Conservation (phyloP, 2,329 filamentous ascomycete species). For the Diaporthe nobilis region DNA sequence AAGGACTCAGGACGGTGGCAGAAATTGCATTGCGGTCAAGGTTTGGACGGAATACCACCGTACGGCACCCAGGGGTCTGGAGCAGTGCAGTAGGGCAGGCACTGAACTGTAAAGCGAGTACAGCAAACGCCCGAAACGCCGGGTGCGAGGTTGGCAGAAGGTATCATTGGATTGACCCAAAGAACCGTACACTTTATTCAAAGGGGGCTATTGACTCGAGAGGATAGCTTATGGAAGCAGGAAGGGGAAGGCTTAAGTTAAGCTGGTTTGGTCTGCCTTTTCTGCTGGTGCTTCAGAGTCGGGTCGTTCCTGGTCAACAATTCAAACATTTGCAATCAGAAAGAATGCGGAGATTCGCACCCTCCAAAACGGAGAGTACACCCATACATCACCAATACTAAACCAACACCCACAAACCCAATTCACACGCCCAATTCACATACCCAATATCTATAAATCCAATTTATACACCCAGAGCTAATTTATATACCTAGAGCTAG, state of each 20-base stretch:
- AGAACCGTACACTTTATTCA: neutral
- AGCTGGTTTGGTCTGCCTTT: neutral
- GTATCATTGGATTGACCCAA: neutral
- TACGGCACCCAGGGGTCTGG: neutral
- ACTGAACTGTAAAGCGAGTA: too few relatives aligned
- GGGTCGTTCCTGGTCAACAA: neutral
- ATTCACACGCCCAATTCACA: too few relatives aligned
- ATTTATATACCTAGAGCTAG: too few relatives aligned
- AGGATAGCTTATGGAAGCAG: neutral
- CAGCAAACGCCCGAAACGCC: neutral
- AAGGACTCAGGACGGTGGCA: neutral
- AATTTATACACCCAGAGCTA: too few relatives aligned
- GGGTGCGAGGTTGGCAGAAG: neutral
- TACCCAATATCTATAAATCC: too few relatives aligned
- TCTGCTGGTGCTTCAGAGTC: neutral
- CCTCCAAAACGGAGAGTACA: too few relatives aligned
- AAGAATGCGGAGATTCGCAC: too few relatives aligned
- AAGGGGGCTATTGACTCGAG: too few relatives aligned
- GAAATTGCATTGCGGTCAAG: neutral
- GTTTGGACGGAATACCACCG: conserved; percentile 15
- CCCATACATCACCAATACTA: too few relatives aligned
- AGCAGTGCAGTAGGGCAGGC: neutral
- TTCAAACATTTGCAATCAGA: neutral
- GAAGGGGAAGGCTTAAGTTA: neutral
- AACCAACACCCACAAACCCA: too few relatives aligned